A percentile compares a stretch with the other conserved stretches of the same genome.
Conservation (phyloP, 2,329 filamentous ascomycete genomes). For the Neofusicoccum sp. region DNA sequence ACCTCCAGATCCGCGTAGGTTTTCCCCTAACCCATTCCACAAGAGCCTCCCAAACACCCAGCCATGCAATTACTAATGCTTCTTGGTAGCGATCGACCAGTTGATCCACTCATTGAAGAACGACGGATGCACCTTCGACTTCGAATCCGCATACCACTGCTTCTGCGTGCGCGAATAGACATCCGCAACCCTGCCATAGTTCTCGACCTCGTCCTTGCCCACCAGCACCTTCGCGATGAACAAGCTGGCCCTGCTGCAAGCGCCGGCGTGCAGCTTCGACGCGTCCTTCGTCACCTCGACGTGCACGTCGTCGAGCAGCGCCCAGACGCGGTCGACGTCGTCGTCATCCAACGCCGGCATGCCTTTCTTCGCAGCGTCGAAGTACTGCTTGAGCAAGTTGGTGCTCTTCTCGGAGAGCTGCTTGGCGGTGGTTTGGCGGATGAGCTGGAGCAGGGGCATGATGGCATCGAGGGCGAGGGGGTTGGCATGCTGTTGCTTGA, state of each 20-base stretch:
- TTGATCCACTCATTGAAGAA: constrained; percentile 50
- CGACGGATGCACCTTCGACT: constrained; percentile 41
- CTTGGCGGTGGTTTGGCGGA: constrained; percentile 74
- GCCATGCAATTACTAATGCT: constrained; percentile 20
- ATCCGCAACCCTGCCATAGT: constrained; percentile 39
- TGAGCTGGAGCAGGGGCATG: constrained; percentile 71
- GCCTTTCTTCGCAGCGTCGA: constrained; percentile 57
- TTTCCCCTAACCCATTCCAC: background rate
- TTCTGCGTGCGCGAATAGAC: constrained; percentile 45
- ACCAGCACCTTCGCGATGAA: constrained; percentile 64
- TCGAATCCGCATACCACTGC: constrained; percentile 43
- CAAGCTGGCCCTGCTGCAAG: constrained; percentile 71
- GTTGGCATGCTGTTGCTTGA: constrained; percentile 72
- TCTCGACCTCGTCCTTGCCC: constrained; percentile 29
- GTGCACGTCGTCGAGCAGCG: constrained; percentile 66
- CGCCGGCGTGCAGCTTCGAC: constrained; percentile 69
- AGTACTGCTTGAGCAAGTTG: constrained; percentile 70
- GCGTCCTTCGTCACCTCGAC: constrained; percentile 60
- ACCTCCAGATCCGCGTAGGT: background rate
- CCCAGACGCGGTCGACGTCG: constrained; percentile 43
- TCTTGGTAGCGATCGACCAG: constrained; percentile 37
- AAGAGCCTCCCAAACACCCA: background rate
- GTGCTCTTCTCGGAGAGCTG: constrained; percentile 71
- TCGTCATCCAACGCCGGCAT: constrained; percentile 44
- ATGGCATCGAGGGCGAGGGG: constrained; percentile 67